phyloP scores from a whole-genome alignment of 148 eudicot genomes.

The Fagopyrum homotropicum region DNA sequence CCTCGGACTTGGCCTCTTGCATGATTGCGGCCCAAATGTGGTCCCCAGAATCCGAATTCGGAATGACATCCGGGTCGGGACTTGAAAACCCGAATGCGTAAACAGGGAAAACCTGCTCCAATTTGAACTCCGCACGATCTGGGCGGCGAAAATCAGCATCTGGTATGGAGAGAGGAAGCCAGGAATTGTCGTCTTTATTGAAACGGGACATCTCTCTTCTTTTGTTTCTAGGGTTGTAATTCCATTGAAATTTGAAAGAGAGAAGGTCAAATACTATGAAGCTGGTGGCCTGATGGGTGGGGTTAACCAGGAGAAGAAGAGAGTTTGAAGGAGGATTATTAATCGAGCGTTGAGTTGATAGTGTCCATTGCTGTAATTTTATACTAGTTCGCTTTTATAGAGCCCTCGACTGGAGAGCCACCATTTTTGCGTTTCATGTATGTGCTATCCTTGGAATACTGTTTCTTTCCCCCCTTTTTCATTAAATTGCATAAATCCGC shows the following conservation, averaged over 20 bases:
- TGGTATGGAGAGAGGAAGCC: neutral
- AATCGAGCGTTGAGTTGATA: neutral
- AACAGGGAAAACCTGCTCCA: constrained; percentile 52
- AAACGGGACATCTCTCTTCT: neutral
- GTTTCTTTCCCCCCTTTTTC: no score
- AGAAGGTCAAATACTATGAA: neutral
- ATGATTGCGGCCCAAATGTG: constrained; percentile 49
- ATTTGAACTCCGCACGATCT: constrained; percentile 12
- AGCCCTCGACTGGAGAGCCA: neutral
- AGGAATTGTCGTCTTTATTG: neutral
- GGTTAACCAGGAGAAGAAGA: neutral
- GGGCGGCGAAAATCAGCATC: neutral
- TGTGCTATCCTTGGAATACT: no score
- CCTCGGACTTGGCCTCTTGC: constrained; percentile 55
- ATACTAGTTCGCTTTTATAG: neutral
- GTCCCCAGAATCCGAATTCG: constrained; percentile 24
- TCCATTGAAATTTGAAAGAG: neutral
- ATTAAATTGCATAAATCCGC: no score
- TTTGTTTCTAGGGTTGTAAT: neutral
- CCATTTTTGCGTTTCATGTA: neutral
- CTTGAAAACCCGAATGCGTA: constrained; percentile 35
- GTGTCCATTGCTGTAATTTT: neutral
- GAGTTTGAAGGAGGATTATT: neutral
- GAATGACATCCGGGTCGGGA: constrained; percentile 19
- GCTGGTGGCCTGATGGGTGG: neutral